A percentile compares a stretch with the other conserved stretches of the same genome.
phyloP scores from a whole-genome alignment of 495 filamentous ascomycete species.

The Daldinia vernicosa region DNA sequence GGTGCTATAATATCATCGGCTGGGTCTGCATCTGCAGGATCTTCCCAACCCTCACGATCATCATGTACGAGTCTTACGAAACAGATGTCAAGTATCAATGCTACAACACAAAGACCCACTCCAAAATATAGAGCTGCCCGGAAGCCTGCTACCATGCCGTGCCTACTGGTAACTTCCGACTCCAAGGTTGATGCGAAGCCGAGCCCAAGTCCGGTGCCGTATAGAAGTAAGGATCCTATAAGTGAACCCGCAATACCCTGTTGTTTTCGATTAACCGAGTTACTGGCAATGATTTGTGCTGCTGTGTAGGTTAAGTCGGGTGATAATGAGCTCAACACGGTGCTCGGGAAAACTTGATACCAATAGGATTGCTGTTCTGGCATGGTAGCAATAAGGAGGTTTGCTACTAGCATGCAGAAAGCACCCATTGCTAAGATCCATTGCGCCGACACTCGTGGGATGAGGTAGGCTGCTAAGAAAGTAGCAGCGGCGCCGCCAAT shows the following conservation, averaged over 20 bases:
- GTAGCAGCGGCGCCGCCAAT: constrained; percentile 52
- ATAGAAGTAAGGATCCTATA: constrained; percentile 1
- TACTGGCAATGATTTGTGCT: not conserved
- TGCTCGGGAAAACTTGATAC: constrained; percentile 48
- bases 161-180: not conserved
- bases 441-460: constrained; percentile 56
- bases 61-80: not conserved
- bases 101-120: not conserved
- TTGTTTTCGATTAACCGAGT: not conserved
- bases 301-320: not conserved
- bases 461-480: constrained; percentile 59
- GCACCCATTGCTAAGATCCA: constrained; percentile 61
- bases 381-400: constrained; percentile 58
- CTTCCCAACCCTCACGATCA: not conserved
- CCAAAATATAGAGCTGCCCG: not conserved
- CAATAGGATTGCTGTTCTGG: constrained; percentile 61
- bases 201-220: not conserved
- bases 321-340: not conserved
- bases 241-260: not conserved
- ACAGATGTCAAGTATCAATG: not conserved
- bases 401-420: constrained; percentile 50
- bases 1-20: not conserved
- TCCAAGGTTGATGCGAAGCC: not conserved
- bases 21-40: not conserved
- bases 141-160: not conserved